Conservation (phyloP, 257 asterid species). For the Forsythia viridissima region DNA sequence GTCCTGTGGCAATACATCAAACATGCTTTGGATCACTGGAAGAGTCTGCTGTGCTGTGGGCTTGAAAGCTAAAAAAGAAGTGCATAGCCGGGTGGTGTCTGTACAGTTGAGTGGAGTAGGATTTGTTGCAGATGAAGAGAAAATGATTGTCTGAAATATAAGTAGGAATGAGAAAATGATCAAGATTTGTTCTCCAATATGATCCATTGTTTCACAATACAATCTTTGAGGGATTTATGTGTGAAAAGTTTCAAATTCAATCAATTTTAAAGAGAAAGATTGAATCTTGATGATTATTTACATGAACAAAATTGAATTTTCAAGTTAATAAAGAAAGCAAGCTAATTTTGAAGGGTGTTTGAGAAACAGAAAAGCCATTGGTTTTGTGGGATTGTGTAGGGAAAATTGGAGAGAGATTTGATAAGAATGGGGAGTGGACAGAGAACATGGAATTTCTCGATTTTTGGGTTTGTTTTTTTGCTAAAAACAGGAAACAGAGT, state of each 20-base stretch:
- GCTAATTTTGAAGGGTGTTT: too few relatives aligned
- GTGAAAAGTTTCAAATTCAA: too few relatives aligned
- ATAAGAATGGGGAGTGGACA: constrained; percentile 26
- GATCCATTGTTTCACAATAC: constrained; percentile 40
- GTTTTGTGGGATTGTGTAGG: too few relatives aligned
- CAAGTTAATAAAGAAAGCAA: too few relatives aligned
- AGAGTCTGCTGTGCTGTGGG: constrained; percentile 62
- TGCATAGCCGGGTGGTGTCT: constrained; percentile 72
- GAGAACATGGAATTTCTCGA: constrained; percentile 31
- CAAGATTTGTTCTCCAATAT: constrained; percentile 34
- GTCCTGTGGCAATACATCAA: constrained; percentile 77
- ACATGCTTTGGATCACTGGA: constrained; percentile 80
- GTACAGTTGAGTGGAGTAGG: constrained; percentile 76
- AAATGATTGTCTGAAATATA: neutral
- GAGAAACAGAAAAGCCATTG: too few relatives aligned
- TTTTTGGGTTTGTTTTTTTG: constrained; percentile 28
- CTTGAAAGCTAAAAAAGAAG: constrained; percentile 85
- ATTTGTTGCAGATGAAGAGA: constrained; percentile 33
- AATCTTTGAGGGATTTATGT: constrained; percentile 15
- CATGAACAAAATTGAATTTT: neutral
- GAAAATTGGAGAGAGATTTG: constrained; percentile 13
- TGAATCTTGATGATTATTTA: constrained; percentile 21
- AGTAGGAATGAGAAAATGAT: constrained; percentile 28
- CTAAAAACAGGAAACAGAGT: constrained; percentile 33
- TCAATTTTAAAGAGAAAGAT: neutral